Base-by-base conservation (phyloP, 164 flowering plant species). In the Vitis amurensis region DNA sequence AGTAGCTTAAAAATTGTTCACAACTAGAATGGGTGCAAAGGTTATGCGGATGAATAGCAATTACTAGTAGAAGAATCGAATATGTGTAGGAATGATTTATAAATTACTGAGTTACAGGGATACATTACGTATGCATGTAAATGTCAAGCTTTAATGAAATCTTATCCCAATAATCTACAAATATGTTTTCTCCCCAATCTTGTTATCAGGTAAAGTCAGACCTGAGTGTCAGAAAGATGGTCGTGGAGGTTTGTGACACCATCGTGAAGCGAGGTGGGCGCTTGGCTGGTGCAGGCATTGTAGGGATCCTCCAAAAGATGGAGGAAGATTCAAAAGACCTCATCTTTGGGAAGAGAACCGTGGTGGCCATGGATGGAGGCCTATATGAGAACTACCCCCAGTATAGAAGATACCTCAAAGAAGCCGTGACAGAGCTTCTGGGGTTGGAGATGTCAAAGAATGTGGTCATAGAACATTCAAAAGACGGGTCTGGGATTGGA, bases 331-430 rank as follows among this genome's bases (percentile, higher is more conserved):
- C 88, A 1, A 76, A 79, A 63, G 90, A 93, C 8, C 64, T 77
- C 9, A 72, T 85, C 10, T 87, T 79, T 9, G 90, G 97, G 3
- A 87, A 86, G 71, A 80, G 90, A 67, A 85, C 95, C 8, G 97
- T 92, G 4, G 94, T 92, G 53, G 97, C 97, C 5, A 86, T 91
- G 91, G 99, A 92, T 73, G 97, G 97, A 61, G 95, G 95, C 9
- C 66, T 94, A 65, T 92, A 89, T 64, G 94, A 88, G 75, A 76
- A 91, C 57, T 88, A 94, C 67, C 88, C 93, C 1, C 90, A 91
- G 66, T 91, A 88, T 79, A 80, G 91, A 78, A 70, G 55, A 11
- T 90, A 91, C 77, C 75, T 94, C 12, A 76, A 83, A 69, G 91
- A 83, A 10, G 92, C 97, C 8, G 88, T 94, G 11, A 71, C 67